Evolutionary conservation across 345 rosid species (phyloP).

Genomic region (Viola odorata): DNA sequence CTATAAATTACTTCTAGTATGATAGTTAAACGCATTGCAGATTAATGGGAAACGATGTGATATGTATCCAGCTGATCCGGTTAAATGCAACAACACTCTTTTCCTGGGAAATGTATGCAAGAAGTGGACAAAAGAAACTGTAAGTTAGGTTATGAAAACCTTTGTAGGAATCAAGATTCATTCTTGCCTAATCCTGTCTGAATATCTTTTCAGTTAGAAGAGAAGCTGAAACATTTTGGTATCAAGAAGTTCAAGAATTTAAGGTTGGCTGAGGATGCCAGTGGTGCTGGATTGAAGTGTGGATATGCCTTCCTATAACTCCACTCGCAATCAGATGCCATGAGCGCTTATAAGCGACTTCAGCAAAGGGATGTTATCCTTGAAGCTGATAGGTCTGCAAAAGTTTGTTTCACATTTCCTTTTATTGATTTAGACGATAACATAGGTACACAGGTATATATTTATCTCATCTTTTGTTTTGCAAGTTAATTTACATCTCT

Average conservation of each 20-base stretch:
- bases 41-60: neutral
- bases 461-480: neutral
- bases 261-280: neutral
- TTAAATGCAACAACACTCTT: neutral
- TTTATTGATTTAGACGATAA: neutral
- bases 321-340: neutral
- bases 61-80: neutral
- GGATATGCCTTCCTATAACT: neutral
- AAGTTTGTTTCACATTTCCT: neutral
- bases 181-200: neutral
- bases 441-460: neutral
- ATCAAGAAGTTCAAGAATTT: neutral
- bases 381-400: neutral
- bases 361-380: neutral
- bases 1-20: neutral
- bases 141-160: neutral
- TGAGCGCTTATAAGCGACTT: neutral
- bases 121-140: neutral
- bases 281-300: neutral
- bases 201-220: neutral
- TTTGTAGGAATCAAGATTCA: neutral
- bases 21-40: neutral
- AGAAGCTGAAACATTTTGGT: neutral
- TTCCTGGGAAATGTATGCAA: neutral
- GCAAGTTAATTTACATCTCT: no score